A percentile compares a stretch with the other conserved stretches of the same genome.
Evolutionary conservation across 176 grass and related monocot species (phyloP).

Genomic region (Chloris gayana): DNA sequence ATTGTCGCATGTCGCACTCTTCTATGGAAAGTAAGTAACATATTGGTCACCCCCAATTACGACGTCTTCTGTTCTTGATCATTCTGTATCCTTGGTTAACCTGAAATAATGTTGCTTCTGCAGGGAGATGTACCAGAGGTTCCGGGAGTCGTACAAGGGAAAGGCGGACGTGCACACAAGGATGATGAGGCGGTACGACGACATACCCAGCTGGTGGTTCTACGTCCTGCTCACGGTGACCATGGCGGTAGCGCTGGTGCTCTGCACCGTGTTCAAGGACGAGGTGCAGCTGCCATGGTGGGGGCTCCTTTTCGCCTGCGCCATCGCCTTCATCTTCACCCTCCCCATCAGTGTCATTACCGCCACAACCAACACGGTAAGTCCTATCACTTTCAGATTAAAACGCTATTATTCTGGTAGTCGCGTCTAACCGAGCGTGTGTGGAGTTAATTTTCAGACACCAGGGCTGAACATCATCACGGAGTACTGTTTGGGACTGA

Average conservation of each 20-base stretch:
- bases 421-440: not conserved
- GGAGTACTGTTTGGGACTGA: conserved; percentile 75
- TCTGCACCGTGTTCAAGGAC: conserved; percentile 72
- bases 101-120: not conserved
- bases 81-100: not conserved
- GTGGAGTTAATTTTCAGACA: conserved; percentile 44
- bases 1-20: conserved; percentile 63
- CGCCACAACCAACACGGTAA: conserved; percentile 88
- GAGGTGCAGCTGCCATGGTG: conserved; percentile 95
- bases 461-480: conserved; percentile 85
- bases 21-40: conserved; percentile 69
- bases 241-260: conserved; percentile 44
- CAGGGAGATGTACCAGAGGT: conserved; percentile 79
- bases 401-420: not conserved
- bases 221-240: conserved; percentile 43
- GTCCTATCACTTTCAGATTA: no score
- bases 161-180: conserved; percentile 84
- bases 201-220: conserved; percentile 97
- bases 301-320: conserved; percentile 77
- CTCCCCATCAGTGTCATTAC: conserved; percentile 86
- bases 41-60: no score
- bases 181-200: conserved; percentile 76
- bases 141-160: conserved; percentile 53
- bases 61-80: not conserved
- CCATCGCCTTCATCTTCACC: conserved; percentile 75